phyloP scores from a whole-genome alignment of 306 rosid species.

The Gynostemma pentaphyllum region DNA sequence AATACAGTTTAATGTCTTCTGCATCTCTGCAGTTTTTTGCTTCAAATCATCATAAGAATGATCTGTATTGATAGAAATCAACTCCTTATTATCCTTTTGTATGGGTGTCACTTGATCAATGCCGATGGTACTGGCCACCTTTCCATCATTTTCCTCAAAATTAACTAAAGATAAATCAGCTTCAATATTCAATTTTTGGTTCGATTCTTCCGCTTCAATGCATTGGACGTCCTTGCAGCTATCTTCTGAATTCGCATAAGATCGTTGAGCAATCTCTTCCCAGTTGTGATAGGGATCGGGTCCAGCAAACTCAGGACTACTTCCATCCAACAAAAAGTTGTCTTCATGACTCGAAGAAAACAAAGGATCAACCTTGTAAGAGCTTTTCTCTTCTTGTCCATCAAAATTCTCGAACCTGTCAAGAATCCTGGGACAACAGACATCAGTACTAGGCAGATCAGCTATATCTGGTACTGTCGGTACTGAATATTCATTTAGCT shows the following conservation, averaged over 20 bases:
- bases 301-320: conserved; percentile 30
- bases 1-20: conserved; percentile 29
- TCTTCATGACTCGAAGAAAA: conserved; percentile 33
- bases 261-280: conserved; percentile 34
- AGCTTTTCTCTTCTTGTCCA: conserved; percentile 10
- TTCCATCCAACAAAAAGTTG: conserved; percentile 35
- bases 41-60: conserved; percentile 21
- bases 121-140: conserved; percentile 4
- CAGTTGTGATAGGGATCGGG: conserved; percentile 44
- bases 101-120: conserved; percentile 13
- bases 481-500: conserved; percentile 16
- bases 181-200: conserved; percentile 13
- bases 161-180: conserved; percentile 6
- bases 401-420: conserved; percentile 13
- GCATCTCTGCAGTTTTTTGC: conserved; percentile 27
- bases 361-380: conserved; percentile 21
- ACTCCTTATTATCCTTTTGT: conserved; percentile 16
- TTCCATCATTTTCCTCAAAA: conserved; percentile 29
- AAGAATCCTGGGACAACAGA: not conserved
- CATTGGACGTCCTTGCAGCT: conserved; percentile 45
- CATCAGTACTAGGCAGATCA: conserved; percentile 10
- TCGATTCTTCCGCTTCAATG: conserved; percentile 30
- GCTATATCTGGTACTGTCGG: conserved; percentile 20
- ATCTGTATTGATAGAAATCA: conserved; percentile 14
- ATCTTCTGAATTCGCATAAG: conserved; percentile 21